These are phyloP conservation scores for Sugiyamaella castrensis DNA, from an alignment of 1,139 yeast species.

Conservation along the genomic window DNA sequence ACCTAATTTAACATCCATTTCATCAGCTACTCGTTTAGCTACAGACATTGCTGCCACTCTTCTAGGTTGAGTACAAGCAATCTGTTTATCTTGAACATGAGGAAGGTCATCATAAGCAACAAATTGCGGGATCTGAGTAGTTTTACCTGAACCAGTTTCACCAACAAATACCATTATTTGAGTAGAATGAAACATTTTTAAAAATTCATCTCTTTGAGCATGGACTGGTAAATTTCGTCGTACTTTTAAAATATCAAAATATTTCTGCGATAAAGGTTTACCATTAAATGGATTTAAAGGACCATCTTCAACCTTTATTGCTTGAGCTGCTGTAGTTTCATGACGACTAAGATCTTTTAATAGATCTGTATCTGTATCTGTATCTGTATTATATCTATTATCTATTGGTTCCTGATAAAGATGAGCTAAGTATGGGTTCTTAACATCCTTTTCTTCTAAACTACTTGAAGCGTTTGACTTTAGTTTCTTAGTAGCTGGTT, in stretches of 20 bases:
- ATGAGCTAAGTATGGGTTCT: slow-evolving; percentile 35
- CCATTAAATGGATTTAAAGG: slow-evolving; percentile 79
- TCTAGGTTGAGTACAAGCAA: slow-evolving; percentile 97
- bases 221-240: slow-evolving; percentile 93
- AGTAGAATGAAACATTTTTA: slow-evolving; percentile 74
- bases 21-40: slow-evolving; percentile 94
- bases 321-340: slow-evolving; percentile 70
- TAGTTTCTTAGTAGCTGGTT: slow-evolving; percentile 24
- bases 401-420: slow-evolving; percentile 17
- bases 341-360: slow-evolving; percentile 42
- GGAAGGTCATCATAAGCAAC: slow-evolving; percentile 92
- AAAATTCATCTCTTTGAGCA: slow-evolving; percentile 85
- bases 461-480: slow-evolving; percentile 21
- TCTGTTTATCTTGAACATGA: slow-evolving; percentile 70
- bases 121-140: slow-evolving; percentile 96
- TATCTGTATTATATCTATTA: too few species aligned
- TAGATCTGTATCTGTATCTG: not conserved
- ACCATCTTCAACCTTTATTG: slow-evolving; percentile 61
- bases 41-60: slow-evolving; percentile 98
- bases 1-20: slow-evolving; percentile 88
- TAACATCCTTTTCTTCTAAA: slow-evolving; percentile 1
- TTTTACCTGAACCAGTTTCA: slow-evolving; percentile 98
- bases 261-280: slow-evolving; percentile 53
- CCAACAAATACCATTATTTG: slow-evolving; percentile 98
- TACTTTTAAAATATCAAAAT: slow-evolving; percentile 69